Conservation (phyloP, 2,329 filamentous ascomycete species). For the Apiospora sp. region DNA sequence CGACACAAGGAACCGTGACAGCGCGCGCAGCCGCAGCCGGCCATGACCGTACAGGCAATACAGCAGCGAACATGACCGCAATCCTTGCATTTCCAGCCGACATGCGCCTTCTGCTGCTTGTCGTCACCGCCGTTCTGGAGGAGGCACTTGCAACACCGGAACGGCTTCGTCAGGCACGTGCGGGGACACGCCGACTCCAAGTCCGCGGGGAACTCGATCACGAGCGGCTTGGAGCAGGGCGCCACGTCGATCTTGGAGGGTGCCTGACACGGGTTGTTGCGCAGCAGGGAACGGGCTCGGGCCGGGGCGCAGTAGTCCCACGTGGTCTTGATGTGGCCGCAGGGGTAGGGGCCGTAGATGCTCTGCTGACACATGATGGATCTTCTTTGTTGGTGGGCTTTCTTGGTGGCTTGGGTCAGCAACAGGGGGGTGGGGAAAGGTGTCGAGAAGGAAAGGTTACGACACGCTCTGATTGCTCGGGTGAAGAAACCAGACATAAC, state of each 20-base stretch:
- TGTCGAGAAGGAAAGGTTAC: not conserved
- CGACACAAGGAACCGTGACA: not conserved
- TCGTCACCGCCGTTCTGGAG: constrained; percentile 28
- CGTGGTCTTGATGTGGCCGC: constrained; percentile 32
- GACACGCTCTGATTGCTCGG: not conserved
- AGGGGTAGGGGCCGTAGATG: constrained; percentile 35
- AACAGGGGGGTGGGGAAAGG: not conserved
- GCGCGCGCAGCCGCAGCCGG: not conserved
- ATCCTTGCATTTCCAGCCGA: constrained; percentile 35
- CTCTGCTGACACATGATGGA: constrained; percentile 28
- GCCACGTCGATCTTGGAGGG: not conserved
- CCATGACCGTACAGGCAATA: not conserved
- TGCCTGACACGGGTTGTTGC: constrained; percentile 19
- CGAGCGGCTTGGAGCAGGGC: constrained; percentile 27
- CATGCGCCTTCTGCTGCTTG: constrained; percentile 28
- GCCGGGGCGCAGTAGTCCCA: constrained; percentile 33
- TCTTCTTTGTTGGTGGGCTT: not conserved
- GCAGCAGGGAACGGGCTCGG: constrained; percentile 29
- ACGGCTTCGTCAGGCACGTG: constrained; percentile 35
- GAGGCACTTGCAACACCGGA: constrained; percentile 33
- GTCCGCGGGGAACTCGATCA: constrained; percentile 23
- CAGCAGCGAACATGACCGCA: constrained; percentile 21
- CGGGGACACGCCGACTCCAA: constrained; percentile 34
- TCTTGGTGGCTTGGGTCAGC: not conserved
- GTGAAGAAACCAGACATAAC: not conserved